Conservation (phyloP, 2,329 filamentous ascomycete genomes). For the Apiospora phragmitis region DNA sequence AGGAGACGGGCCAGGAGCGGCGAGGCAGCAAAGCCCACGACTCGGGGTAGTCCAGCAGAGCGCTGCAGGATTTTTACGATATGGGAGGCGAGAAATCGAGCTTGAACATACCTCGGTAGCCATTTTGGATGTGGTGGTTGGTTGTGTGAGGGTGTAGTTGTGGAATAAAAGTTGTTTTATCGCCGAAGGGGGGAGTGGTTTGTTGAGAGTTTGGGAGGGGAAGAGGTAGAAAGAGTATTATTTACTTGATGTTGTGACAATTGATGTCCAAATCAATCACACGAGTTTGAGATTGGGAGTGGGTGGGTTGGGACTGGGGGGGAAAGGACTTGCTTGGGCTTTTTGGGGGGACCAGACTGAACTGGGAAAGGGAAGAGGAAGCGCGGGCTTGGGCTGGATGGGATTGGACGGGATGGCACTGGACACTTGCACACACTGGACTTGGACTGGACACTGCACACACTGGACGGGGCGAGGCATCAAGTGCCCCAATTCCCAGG, state of each 20-base stretch:
- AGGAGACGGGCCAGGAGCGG: not conserved
- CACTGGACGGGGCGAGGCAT: not conserved
- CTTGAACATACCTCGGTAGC: constrained; percentile 59
- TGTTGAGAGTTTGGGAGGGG: constrained; percentile 14
- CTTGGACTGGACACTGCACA: not conserved
- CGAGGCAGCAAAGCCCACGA: not conserved
- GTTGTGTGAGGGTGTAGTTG: constrained; percentile 9
- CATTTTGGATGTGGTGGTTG: constrained; percentile 45
- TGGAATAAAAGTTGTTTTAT: constrained; percentile 12
- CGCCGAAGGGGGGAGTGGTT: constrained; percentile 9
- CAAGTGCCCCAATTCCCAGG: not conserved
- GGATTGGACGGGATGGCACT: not conserved
- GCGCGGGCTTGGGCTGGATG: not conserved
- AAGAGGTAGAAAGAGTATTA: constrained; percentile 13
- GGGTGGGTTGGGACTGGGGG: constrained; percentile 10
- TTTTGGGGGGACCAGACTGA: constrained; percentile 7
- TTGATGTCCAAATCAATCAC: constrained; percentile 13
- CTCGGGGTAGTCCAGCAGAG: constrained; percentile 28
- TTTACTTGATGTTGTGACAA: constrained; percentile 18
- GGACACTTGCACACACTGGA: not conserved
- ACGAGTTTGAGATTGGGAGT: constrained; percentile 14
- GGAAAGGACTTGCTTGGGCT: constrained; percentile 11
- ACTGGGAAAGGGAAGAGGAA: constrained; percentile 3
- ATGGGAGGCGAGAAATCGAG: constrained; percentile 23
- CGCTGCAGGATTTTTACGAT: constrained; percentile 32